Evolutionary conservation across 73 alveolate genomes (phyloP), one percentile per base, ranked within the genome.

Genomic region (Paramecium tetraurelia): DNA sequence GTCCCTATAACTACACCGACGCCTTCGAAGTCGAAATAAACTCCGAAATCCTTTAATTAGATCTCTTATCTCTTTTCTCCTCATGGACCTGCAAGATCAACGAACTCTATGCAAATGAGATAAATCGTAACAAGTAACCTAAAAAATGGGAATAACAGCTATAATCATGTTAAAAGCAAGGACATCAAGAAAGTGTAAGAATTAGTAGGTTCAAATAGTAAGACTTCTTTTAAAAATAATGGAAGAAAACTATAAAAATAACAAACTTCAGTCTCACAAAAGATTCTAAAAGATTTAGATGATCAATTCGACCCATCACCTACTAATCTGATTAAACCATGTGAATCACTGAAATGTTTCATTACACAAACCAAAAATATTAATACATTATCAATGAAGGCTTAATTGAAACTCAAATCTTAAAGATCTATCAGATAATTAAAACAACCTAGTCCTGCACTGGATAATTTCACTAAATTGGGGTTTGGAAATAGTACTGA

Each of bases 81-180:
- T 24, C 90, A 80, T 80, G 90, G 90, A 44, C 90, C 90, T 44
- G 90, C 90, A 10, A 80, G 90, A 80, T 80, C 90, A 20, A 10
- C 16, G 9, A 22, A 40, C 4, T 80, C 90, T 7, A 80, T 80
- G 90, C 68, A 80, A 46, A 46, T 80, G 76, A 80, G 77, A 80
- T 20, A 31, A 43, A 80, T 80, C 22, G 90, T 80, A 35, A 35
- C 90, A 22, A 43, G 90, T 14, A 80, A 21, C 12, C 75, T 80
- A 0, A 80, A 80, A 46, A 43, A 80, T 80, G 75, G 43, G 9
- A 24, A 31, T 22, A 46, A 46, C 12, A 12, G 12, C 8, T 80
- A 80, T 46, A 48, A 48, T 44, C 21, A 35, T 48, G 53, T 80
- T 10, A 80, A 46, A n/a, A 33, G 36, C 5, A 80, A 40, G 16